Evolutionary conservation across 768 basidiomycete species (phyloP).

Genomic region (Tylopilus cervinicoccineus): DNA sequence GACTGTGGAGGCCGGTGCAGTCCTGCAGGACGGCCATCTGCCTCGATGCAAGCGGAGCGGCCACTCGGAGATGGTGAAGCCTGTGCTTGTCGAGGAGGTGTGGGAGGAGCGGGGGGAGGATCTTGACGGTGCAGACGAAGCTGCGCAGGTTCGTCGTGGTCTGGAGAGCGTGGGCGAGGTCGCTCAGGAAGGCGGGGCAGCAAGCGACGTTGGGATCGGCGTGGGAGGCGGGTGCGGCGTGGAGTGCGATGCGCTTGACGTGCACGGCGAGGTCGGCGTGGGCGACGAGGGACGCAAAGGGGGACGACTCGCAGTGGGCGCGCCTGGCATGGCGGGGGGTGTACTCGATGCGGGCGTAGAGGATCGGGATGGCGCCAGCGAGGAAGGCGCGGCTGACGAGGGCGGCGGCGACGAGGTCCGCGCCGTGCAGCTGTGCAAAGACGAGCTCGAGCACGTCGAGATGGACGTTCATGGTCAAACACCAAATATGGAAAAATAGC

Average conservation of each 20-base stretch:
- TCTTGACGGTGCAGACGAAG: slow-evolving; percentile 50
- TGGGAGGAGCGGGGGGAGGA: slow-evolving; percentile 48
- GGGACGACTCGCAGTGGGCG: slow-evolving; percentile 45
- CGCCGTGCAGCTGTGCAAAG: slow-evolving; percentile 46
- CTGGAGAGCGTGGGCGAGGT: slow-evolving; percentile 46
- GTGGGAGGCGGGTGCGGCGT: slow-evolving; percentile 41
- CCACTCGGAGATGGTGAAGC: slow-evolving; percentile 46
- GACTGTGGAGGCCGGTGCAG: slow-evolving; percentile 36
- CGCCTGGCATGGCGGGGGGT: slow-evolving; percentile 53
- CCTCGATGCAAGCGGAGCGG: slow-evolving; percentile 48
- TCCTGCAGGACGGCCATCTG: slow-evolving; percentile 44
- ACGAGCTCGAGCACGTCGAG: slow-evolving; percentile 73
- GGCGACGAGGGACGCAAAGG: slow-evolving; percentile 54
- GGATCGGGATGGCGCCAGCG: slow-evolving; percentile 55
- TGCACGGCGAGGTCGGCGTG: slow-evolving; percentile 54
- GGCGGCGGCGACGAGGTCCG: slow-evolving; percentile 56
- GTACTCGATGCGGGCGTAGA: slow-evolving; percentile 60
- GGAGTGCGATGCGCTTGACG: slow-evolving; percentile 57
- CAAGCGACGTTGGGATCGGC: slow-evolving; percentile 25
- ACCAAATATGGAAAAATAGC: slow-evolving; percentile 1
- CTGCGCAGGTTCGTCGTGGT: slow-evolving; percentile 49
- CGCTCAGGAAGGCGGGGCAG: slow-evolving; percentile 48
- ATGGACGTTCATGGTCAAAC: slow-evolving; percentile 55
- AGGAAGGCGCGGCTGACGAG: slow-evolving; percentile 66
- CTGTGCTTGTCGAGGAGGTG: slow-evolving; percentile 41